Evolutionary conservation across 1,139 yeast genomes (phyloP).

Genomic region (Protomyces arabidopsidicola): DNA sequence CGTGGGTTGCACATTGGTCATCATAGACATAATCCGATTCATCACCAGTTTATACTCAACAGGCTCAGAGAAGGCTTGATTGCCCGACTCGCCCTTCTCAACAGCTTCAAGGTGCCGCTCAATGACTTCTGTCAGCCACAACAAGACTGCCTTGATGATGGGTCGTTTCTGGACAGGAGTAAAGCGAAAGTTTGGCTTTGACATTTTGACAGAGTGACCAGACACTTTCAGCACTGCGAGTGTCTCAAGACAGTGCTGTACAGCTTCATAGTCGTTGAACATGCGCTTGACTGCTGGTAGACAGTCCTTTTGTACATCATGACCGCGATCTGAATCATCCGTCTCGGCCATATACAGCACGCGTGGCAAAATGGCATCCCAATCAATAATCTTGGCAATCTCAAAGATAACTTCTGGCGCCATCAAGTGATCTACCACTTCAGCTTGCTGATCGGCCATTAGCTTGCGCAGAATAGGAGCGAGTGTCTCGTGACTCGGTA

Average conservation of each 20-base stretch:
- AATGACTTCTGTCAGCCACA: slow-evolving; percentile 30
- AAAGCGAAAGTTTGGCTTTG: slow-evolving; percentile 23
- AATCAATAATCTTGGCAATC: slow-evolving; percentile 24
- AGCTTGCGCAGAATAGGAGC: slow-evolving; percentile 27
- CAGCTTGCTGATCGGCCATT: slow-evolving; percentile 29
- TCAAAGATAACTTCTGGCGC: slow-evolving; percentile 30
- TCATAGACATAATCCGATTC: slow-evolving; percentile 31
- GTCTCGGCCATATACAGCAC: slow-evolving; percentile 28
- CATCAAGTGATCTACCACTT: slow-evolving; percentile 29
- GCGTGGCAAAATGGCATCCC: slow-evolving; percentile 29
- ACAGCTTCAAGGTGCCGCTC: slow-evolving; percentile 18
- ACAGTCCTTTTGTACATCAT: slow-evolving; percentile 28
- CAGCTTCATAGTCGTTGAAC: slow-evolving; percentile 24
- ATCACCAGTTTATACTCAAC: slow-evolving; percentile 23
- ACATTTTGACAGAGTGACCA: slow-evolving; percentile 12
- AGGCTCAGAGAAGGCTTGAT: slow-evolving; percentile 18
- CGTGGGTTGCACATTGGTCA: slow-evolving; percentile 28
- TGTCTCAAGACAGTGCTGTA: slow-evolving; percentile 19
- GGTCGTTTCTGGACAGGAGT: slow-evolving; percentile 31
- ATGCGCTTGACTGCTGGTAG: slow-evolving; percentile 29
- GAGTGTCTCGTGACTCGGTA: slow-evolving; percentile 26
- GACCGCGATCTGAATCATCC: slow-evolving; percentile 27
- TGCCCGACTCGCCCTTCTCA: slow-evolving; percentile 21
- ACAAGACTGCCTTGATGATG: slow-evolving; percentile 31
- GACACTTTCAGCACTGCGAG: slow-evolving; percentile 22